Percentiles rank a stretch among this genome's conserved stretches.
These are phyloP conservation scores for Aegilops longissima DNA, from an alignment of 176 grass and related monocot genomes.

Conservation along the genomic window DNA sequence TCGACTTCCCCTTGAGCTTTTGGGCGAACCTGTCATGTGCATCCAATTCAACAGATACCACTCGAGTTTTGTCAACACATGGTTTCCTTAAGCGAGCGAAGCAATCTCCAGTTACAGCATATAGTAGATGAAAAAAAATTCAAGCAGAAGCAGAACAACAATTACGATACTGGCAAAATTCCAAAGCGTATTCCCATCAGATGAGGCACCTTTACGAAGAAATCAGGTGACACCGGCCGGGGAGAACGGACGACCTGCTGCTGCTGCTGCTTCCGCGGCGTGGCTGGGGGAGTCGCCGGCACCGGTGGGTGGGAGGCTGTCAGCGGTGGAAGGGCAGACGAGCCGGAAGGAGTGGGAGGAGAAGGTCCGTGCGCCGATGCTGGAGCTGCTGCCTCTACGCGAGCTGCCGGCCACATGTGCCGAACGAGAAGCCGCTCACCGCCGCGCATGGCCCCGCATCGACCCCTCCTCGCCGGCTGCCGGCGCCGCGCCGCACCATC, in stretches of 20 bases:
- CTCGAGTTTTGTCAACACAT: neutral
- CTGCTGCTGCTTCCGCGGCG: neutral
- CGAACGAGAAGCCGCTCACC: slow-evolving; percentile 47
- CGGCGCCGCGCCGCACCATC: slow-evolving; percentile 52
- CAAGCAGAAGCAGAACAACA: slow-evolving; percentile 1
- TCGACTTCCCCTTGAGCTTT: neutral
- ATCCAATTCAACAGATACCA: neutral
- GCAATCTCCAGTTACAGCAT: neutral
- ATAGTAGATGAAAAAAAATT: neutral
- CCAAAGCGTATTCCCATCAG: neutral
- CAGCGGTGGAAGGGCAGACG: neutral
- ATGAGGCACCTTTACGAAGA: slow-evolving; percentile 71
- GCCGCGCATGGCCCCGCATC: slow-evolving; percentile 68
- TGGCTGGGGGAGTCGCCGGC: slow-evolving; percentile 8
- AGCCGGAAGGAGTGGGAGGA: slow-evolving; percentile 8
- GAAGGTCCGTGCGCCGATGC: slow-evolving; percentile 39
- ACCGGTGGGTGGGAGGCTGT: neutral
- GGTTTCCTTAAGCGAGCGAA: neutral
- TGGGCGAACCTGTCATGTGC: neutral
- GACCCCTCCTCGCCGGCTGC: slow-evolving; percentile 45
- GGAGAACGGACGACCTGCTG: slow-evolving; percentile 34
- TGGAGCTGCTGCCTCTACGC: slow-evolving; percentile 65
- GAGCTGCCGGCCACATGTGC: slow-evolving; percentile 79
- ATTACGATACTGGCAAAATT: neutral
- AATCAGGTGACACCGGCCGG: slow-evolving; percentile 22